Base-by-base conservation (phyloP, 1,284 basidiomycete species). In the Trichosporon sp. region DNA sequence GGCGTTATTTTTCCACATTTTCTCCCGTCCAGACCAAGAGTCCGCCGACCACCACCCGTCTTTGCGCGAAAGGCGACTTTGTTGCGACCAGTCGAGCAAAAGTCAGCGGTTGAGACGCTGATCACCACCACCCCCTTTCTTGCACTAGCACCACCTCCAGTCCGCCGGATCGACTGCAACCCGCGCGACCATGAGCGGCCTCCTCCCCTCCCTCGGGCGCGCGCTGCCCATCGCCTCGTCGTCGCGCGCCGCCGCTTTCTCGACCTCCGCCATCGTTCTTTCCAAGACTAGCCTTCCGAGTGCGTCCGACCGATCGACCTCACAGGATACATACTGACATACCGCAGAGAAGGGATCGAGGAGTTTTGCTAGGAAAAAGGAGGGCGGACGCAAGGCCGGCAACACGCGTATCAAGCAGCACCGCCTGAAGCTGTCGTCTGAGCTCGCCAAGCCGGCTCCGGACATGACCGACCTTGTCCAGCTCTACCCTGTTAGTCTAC, bases 401-500 rank as follows among this genome's bases (percentile, higher is more conserved):
- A 36, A 32, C 11, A 54, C 54, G 9, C 62, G 58, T 29, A 58
- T 63, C 58, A 58, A 60, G 64, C 54, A 58, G 58, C 10, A 60
- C 21, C 63, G 67, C 10, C 46, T 75, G 21, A 65, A 62, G 4
- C 60, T 78, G 52, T 59, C 61, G 25, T 73, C 72, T 23, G 36
- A 65, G 16, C 70, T 74, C 60, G 70, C 72, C 13, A 52, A 62
- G 27, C 64, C 67, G 31, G 36, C 66, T 1, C 69, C 74, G 19
- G 73, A 76, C 52, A 64, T 75, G 27, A 64, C 69, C 25, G 74
- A 75, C 58, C 66, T 74, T 4, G 64, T 69, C 3, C 60, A 68
- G 60, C 60, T 78, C 1, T 70, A 73, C 49, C 72, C 73, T 25
- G 76, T 77, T 58, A 40, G 74, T 69, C 11, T 19, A 13, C 21